These are phyloP conservation scores for Phylloporus sp. DNA, from an alignment of 768 basidiomycete species.

Conservation along the genomic window DNA sequence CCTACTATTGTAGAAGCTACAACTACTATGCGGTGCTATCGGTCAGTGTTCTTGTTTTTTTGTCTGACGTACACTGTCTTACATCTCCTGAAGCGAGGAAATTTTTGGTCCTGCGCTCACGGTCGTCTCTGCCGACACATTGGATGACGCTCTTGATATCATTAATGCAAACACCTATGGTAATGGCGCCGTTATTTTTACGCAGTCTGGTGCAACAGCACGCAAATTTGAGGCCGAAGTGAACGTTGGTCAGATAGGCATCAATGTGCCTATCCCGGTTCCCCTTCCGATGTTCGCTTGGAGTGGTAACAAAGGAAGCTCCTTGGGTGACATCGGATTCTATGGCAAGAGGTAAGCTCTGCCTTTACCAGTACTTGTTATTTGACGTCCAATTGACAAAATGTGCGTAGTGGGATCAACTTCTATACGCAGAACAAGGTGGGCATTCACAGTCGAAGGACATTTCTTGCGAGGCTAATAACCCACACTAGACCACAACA, in stretches of 20 bases:
- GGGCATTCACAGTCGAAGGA: background rate
- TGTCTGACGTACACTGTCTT: background rate
- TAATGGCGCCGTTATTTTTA: slow-evolving; percentile 95
- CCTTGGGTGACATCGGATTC: slow-evolving; percentile 84
- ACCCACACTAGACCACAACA: slow-evolving; percentile 68
- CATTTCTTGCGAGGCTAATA: slow-evolving; percentile 4
- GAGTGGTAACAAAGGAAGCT: slow-evolving; percentile 91
- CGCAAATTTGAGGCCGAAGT: slow-evolving; percentile 87
- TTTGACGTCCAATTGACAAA: background rate
- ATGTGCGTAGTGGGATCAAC: slow-evolving; percentile 65
- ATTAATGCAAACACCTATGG: slow-evolving; percentile 91
- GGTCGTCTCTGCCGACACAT: slow-evolving; percentile 70
- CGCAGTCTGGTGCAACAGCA: slow-evolving; percentile 92
- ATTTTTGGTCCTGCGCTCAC: slow-evolving; percentile 92
- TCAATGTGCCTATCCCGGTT: slow-evolving; percentile 92
- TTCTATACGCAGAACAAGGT: slow-evolving; percentile 97
- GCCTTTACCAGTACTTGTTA: background rate
- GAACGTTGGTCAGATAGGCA: slow-evolving; percentile 89
- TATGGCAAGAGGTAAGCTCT: slow-evolving; percentile 74
- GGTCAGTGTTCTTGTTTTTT: slow-evolving; percentile 44
- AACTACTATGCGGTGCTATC: slow-evolving; percentile 84
- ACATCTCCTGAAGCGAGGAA: slow-evolving; percentile 59
- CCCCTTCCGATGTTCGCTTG: slow-evolving; percentile 94
- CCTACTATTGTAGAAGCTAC: slow-evolving; percentile 84
- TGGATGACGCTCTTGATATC: slow-evolving; percentile 87